Base-by-base conservation (phyloP, 1,139 yeast genomes). In the Suhomyces taliae region DNA sequence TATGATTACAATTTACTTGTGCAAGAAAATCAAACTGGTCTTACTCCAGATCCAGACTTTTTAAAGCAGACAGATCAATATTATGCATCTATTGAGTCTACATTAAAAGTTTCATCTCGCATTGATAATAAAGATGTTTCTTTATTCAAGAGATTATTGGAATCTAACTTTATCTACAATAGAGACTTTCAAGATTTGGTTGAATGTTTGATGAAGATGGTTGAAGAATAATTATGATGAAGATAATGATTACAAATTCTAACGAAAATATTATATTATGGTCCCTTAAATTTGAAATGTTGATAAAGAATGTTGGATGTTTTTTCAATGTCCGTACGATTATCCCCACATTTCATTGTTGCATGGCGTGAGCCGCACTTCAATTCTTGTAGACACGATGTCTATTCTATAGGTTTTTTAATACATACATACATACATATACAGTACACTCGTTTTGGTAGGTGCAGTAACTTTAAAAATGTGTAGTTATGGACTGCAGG, bases 1-100 rank as follows among this genome's bases (percentile, higher is more conserved):
- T 55, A 51, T 41, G 61, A 57, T 43, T 55, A 53, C 53, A 54
- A 57, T 39, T 45, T 47, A 31, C 50, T 48, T 19, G 46, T 49
- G 8, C 57, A 52, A 19, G 48, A 52, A 36, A 44, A 47, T 37
- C 50, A 47, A 29, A 35, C 39, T 8, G 47, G 47, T 6, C 26
- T 31, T 14, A n/a, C 39, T 7, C 47, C 44, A 1, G 44, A 39
- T 10, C 36, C 43, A 4, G 31, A 15, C n/a, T 47, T 47, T 27
- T 19, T 36, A 12, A 27, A 36, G 12, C 24, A 39, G 32, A 45
- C 46, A 7, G 43, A 32, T 14, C 41, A 32, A n/a, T 37, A 42
- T n/a, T 49, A 49, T 26, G 39, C 43, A 9, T n/a, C 10, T 27
- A 49, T 49, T 32, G 52, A 49, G 29, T 39, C 47, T 10, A 45